Base-by-base conservation (phyloP, 2,329 filamentous ascomycete genomes). In the Chaetomium strumarium region DNA sequence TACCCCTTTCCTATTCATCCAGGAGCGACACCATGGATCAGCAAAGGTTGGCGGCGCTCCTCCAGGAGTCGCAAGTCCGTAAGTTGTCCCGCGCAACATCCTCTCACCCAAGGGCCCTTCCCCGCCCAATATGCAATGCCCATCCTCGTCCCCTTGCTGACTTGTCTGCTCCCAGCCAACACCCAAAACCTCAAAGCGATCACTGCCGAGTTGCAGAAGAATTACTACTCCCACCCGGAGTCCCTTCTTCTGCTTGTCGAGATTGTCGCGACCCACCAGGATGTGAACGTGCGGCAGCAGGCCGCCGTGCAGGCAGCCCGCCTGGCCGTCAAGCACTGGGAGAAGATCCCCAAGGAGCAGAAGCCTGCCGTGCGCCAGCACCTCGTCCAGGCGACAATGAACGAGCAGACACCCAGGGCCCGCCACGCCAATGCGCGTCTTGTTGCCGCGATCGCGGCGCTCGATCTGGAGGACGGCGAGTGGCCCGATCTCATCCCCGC, bases 241-340 rank as follows among this genome's bases (percentile, higher is more conserved):
- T 89, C 90, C 14, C 83, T 97, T 53, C 79, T 92, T 51, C 83
- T 88, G 64, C 85, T 97, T 58, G 81, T 97, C 62, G 90, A 96
- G 72, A 84, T 96, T 65, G 80, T 95, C 62, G 86, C 90, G 63
- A 88, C 86, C 53, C 86, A 96, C 70, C 76, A 84, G 55, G 77
- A 84, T 66, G 69, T 79, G 43, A 81, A 84, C 61, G 78, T 96
- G 51, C 86, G 90, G 65, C 93, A 97, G 77, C 80, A 95, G 60
- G 90, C 93, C 49, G 88, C 91, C 49, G 90, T 97, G 59, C 91
- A 97, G 78, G 87, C 88, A 30, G 79, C 90, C 56, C 86, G 90
- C 64, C 79, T 95, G 42, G 86, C 93, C 37, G 72, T 78, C 61
- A 95, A 88, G 76, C 91, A 95, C 75, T 99, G 93, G 93, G 73